Evolutionary conservation across 148 eudicot species (phyloP).

Genomic region (Silene conica): DNA sequence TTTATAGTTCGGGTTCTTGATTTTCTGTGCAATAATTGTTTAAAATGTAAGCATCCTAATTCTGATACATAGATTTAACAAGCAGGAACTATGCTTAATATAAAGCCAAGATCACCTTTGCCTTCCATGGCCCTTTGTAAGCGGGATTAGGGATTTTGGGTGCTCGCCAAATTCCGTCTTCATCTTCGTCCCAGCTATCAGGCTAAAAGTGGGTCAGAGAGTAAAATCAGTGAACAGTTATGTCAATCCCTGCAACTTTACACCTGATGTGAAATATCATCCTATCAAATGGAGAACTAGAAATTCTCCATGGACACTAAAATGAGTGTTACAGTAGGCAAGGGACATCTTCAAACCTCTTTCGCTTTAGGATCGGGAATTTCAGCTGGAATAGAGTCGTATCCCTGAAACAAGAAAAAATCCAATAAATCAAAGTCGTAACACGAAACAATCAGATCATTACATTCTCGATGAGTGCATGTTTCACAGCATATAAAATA

Average conservation of each 20-base stretch:
- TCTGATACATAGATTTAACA: neutral
- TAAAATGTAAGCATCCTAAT: constrained; percentile 11
- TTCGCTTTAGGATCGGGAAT: constrained; percentile 48
- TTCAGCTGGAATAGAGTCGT: constrained; percentile 42
- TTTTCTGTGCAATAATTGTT: constrained; percentile 43
- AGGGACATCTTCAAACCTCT: constrained; percentile 33
- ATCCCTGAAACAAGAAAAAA: constrained; percentile 31
- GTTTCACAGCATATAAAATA: neutral
- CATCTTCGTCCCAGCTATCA: constrained; percentile 93
- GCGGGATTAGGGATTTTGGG: constrained; percentile 89
- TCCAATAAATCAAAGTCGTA: neutral
- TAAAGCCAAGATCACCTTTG: constrained; percentile 43
- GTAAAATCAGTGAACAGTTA: neutral
- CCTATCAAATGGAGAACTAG: neutral
- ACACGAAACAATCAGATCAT: neutral
- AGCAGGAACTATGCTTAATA: neutral
- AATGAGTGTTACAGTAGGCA: neutral
- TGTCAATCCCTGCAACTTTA: neutral
- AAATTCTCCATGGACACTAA: neutral
- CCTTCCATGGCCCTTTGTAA: constrained; percentile 96
- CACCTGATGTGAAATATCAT: neutral
- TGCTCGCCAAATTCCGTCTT: constrained; percentile 86
- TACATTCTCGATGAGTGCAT: neutral
- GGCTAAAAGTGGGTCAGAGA: constrained; percentile 41
- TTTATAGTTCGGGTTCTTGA: constrained; percentile 89